phyloP scores from a whole-genome alignment of 1,139 yeast species.

The Geotrichum phurueaensis region DNA sequence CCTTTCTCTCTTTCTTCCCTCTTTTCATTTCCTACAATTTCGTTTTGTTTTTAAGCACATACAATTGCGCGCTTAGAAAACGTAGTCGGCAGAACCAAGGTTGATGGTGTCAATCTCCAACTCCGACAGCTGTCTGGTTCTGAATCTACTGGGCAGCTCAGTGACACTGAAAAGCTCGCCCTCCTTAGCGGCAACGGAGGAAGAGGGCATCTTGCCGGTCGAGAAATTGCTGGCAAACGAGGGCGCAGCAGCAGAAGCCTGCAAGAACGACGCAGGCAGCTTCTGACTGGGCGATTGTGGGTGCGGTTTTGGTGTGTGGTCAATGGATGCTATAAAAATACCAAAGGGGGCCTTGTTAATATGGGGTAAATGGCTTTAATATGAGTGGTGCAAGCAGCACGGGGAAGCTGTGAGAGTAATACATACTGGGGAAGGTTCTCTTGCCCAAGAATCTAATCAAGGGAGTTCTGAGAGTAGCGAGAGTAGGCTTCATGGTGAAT shows the following conservation, averaged over 20 bases:
- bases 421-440: slow-evolving; percentile 28
- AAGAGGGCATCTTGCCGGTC: slow-evolving; percentile 27
- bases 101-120: slow-evolving; percentile 67
- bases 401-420: not conserved
- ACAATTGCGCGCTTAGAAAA: slow-evolving; percentile 20
- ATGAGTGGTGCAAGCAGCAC: not conserved
- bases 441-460: slow-evolving; percentile 40
- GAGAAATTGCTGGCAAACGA: slow-evolving; percentile 43
- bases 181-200: slow-evolving; percentile 40
- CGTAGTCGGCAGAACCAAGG: slow-evolving; percentile 64
- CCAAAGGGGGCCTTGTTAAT: not conserved
- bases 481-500: slow-evolving; percentile 31
- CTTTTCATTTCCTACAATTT: not conserved
- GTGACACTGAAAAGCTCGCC: slow-evolving; percentile 55
- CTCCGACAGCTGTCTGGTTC: slow-evolving; percentile 55
- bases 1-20: not conserved
- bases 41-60: not conserved
- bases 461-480: slow-evolving; percentile 32
- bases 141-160: slow-evolving; percentile 65
- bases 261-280: slow-evolving; percentile 43
- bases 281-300: slow-evolving; percentile 44
- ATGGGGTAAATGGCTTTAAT: not conserved
- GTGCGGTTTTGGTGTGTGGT: slow-evolving; percentile 43
- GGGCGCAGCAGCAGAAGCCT: slow-evolving; percentile 36
- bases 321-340: slow-evolving; percentile 25